Base-by-base conservation (phyloP, 2,329 filamentous ascomycete species). In the Arthrinium phaeospermum region DNA sequence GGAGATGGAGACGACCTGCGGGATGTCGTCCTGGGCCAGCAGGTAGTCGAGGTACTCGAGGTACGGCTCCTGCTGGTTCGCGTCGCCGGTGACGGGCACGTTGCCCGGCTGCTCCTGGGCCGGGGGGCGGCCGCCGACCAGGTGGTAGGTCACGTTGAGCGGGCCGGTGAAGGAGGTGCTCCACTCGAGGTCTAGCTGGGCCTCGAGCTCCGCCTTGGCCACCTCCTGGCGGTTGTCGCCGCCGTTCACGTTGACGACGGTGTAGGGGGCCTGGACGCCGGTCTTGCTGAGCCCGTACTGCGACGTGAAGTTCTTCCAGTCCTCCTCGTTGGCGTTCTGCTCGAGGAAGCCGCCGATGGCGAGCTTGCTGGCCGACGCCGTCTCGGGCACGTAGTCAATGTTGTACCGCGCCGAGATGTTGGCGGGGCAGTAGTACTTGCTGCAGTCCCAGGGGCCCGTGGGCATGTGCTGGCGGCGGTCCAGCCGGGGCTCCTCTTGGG, bases 21-120 rank as follows among this genome's bases (percentile, higher is more conserved):
- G 90, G 0, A 93, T 81, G 22, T 87, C 79, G 2, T 83, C 78
- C 69, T 88, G 84, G 7, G 85, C 81, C 1, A 92, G 83, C 4
- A 93, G 81, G 79, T 88, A 89, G 72, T 89, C 85, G 12, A 92
- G 85, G 81, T 90, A 92, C 24, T 88, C 87, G 0, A 93, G 84
- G 79, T 91, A 93, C 0, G 91, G 91, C 82, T 93, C 91, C 79
- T 93, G 91, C 16, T 46, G 46, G 51, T 70, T 47, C 5, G 37
- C 13, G 82, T 83, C 75, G 90, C 86, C 24, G 2, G 41, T 41
- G n/a, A 34, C 4, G 8, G 69, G 27, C 0, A 45, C 14, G 47
- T 71, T 69, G 46, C 46, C 70, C 3, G 64, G 70, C 46, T 68
- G 30, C n/a, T n/a, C 4, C 49, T 37, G 22, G n/a, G 47, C 37